Evolutionary conservation across 371 early-diverging fungal species (phyloP).

Genomic region (Lichtheimia ornata): DNA sequence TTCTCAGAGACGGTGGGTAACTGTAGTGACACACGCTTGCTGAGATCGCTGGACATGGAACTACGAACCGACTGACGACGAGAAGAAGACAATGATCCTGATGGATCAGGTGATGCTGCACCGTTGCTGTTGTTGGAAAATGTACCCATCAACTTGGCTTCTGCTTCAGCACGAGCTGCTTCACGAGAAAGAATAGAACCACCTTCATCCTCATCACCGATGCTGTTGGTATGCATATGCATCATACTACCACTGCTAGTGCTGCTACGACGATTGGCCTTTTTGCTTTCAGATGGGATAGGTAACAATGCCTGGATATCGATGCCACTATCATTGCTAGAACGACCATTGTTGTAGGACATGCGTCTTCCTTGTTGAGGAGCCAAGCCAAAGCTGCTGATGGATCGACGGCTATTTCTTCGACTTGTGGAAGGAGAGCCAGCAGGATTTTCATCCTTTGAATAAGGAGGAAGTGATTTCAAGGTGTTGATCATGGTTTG

Average conservation of each 20-base stretch:
- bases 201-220: constrained; percentile 27
- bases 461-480: constrained; percentile 50
- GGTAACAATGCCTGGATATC: constrained; percentile 19
- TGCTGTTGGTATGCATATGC: constrained; percentile 11
- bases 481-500: constrained; percentile 60
- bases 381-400: background rate
- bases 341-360: constrained; percentile 15
- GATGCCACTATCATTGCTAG: constrained; percentile 10
- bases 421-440: constrained; percentile 7
- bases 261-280: constrained; percentile 16
- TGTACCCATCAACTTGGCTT: constrained; percentile 56
- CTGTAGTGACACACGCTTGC: constrained; percentile 42
- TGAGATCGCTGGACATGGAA: constrained; percentile 6
- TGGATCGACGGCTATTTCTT: constrained; percentile 27
- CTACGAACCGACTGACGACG: background rate
- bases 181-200: constrained; percentile 35
- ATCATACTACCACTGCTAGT: background rate
- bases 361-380: constrained; percentile 9
- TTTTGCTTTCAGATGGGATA: constrained; percentile 14
- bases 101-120: background rate
- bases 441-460: constrained; percentile 17
- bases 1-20: constrained; percentile 45
- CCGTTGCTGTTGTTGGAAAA: constrained; percentile 22
- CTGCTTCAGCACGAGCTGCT: constrained; percentile 50
- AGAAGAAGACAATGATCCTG: background rate